Percentiles rank a stretch among this genome's conserved stretches.
Evolutionary conservation across 2,329 filamentous ascomycete species (phyloP).

Genomic region (Raffaelea ambrosiae): DNA sequence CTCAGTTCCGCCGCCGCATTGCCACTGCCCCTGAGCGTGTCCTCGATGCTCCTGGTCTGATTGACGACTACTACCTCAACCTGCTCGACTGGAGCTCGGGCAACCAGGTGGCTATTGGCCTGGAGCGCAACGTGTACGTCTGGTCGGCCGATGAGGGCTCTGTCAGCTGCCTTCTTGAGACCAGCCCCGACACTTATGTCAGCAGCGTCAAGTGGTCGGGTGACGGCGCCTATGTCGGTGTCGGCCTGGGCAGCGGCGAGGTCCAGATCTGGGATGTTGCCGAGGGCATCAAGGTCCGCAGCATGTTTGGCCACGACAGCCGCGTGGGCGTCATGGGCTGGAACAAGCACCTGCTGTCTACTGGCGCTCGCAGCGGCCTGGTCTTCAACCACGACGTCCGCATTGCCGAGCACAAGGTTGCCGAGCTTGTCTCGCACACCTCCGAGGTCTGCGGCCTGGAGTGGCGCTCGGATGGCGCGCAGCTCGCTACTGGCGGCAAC

Average conservation of each 20-base stretch:
- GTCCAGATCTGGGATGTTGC: conserved; percentile 99
- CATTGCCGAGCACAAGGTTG: conserved; percentile 94
- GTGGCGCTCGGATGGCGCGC: conserved; percentile 92
- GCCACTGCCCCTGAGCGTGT: conserved; percentile 94
- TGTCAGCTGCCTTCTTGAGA: conserved; percentile 84
- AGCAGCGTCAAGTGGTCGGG: conserved; percentile 99
- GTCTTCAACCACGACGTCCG: conserved; percentile 99
- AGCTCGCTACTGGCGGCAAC: conserved; percentile 95
- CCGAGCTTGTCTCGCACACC: conserved; percentile 93
- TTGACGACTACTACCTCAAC: conserved; percentile 99
- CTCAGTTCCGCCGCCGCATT: conserved; percentile 85
- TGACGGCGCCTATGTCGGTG: conserved; percentile 91
- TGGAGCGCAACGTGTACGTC: conserved; percentile 95
- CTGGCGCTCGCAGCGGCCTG: conserved; percentile 85
- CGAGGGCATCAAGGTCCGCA: conserved; percentile 89
- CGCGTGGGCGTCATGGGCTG: conserved; percentile 97
- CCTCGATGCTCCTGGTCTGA: conserved; percentile 86
- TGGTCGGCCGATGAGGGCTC: conserved; percentile 94
- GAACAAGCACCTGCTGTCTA: conserved; percentile 97
- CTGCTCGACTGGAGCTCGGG: conserved; percentile 95
- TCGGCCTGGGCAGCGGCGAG: conserved; percentile 89
- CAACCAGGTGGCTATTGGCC: conserved; percentile 95
- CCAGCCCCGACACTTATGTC: conserved; percentile 83
- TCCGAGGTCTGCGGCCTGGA: conserved; percentile 97
- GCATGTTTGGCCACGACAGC: conserved; percentile 96